A percentile compares a stretch with the other conserved stretches of the same genome.
Evolutionary conservation across 352 stramenopile genomes (phyloP).

Genomic region (Globisporangium spiculum): DNA sequence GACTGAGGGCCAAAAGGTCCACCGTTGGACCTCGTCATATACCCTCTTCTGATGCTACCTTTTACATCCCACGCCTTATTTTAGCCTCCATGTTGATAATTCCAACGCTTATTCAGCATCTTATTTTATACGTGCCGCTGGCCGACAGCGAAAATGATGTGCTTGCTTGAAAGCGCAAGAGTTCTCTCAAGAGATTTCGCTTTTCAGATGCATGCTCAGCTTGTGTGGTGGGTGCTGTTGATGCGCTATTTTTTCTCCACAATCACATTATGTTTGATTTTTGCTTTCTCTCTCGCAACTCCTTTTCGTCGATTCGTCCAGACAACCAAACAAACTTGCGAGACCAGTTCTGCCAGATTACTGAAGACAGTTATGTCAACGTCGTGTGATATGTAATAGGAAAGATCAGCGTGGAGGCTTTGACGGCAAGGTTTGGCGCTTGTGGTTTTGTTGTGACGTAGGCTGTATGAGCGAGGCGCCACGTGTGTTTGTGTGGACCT

Average conservation of each 20-base stretch:
- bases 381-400: not conserved
- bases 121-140: not conserved
- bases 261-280: not conserved
- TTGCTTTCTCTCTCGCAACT: not conserved
- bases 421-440: not conserved
- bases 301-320: not conserved
- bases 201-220: not conserved
- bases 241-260: not conserved
- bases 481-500: not conserved
- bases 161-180: not conserved
- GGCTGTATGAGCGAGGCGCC: not conserved
- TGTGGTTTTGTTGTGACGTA: not conserved
- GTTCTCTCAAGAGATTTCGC: not conserved
- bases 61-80: not conserved
- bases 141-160: not conserved
- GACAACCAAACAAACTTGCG: not conserved
- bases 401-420: not conserved
- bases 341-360: not conserved
- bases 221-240: not conserved
- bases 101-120: not conserved
- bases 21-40: not conserved
- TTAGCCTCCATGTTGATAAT: not conserved
- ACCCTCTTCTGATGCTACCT: not conserved
- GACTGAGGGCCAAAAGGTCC: not conserved
- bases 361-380: not conserved